Conservation (phyloP, 2,329 filamentous ascomycete genomes). For the Talaromyces sp. region DNA sequence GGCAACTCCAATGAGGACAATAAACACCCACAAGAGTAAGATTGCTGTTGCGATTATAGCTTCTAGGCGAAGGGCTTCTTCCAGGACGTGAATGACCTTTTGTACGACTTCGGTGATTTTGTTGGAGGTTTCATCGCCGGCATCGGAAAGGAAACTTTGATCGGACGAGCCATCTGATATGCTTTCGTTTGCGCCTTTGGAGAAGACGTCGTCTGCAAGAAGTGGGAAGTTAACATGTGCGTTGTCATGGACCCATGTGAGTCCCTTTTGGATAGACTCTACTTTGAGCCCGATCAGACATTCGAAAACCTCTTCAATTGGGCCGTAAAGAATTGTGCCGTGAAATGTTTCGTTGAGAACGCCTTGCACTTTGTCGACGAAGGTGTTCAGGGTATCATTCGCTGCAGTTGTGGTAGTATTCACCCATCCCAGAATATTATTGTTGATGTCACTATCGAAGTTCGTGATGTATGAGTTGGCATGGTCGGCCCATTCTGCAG, state of each 20-base stretch:
- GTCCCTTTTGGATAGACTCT: conserved; percentile 76
- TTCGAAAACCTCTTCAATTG: conserved; percentile 76
- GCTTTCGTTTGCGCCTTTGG: conserved; percentile 68
- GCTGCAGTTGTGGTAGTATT: conserved; percentile 78
- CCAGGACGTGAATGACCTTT: conserved; percentile 68
- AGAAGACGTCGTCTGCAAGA: conserved; percentile 80
- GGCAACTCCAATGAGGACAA: conserved; percentile 73
- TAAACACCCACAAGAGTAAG: conserved; percentile 74
- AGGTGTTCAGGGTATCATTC: conserved; percentile 81
- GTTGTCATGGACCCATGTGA: conserved; percentile 92
- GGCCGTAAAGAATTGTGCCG: conserved; percentile 75
- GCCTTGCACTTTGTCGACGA: conserved; percentile 75
- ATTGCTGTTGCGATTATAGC: conserved; percentile 77
- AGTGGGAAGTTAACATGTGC: conserved; percentile 80
- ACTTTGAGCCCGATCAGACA: conserved; percentile 91
- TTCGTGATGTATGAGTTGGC: conserved; percentile 72
- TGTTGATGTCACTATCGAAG: conserved; percentile 74
- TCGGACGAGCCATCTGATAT: conserved; percentile 54
- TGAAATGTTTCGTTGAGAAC: conserved; percentile 79
- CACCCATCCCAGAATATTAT: conserved; percentile 84
- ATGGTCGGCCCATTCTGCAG: conserved; percentile 72
- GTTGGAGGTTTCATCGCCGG: conserved; percentile 73
- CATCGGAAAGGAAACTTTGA: conserved; percentile 74
- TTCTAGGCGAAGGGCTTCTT: conserved; percentile 71
- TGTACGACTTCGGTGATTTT: conserved; percentile 77